Percentiles rank a stretch among this genome's conserved stretches.
phyloP scores from a whole-genome alignment of 257 asterid species.

The Cordia subcordata region DNA sequence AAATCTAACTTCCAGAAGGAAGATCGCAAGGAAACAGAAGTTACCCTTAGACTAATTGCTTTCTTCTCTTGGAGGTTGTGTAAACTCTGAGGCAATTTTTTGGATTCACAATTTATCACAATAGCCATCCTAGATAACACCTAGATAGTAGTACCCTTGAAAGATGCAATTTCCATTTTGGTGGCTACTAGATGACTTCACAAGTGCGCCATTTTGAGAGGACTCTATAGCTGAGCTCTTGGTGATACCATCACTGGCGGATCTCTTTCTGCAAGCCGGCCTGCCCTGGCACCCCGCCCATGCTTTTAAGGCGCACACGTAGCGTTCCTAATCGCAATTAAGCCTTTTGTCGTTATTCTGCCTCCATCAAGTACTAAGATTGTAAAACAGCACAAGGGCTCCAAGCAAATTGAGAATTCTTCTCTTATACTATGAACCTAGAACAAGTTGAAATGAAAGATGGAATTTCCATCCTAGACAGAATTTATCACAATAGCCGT shows the following conservation, averaged over 20 bases:
- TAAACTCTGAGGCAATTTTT: background rate
- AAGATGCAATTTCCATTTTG: slow-evolving; percentile 59
- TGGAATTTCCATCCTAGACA: no score
- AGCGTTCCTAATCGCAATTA: no score
- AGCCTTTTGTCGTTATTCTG: no score
- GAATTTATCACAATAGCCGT: no score
- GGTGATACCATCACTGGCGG: slow-evolving; percentile 45
- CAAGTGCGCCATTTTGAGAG: slow-evolving; percentile 30
- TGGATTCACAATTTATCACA: background rate
- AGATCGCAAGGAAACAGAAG: background rate
- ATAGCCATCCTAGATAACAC: background rate
- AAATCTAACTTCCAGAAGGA: background rate
- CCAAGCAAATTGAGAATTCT: no score
- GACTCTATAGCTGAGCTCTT: slow-evolving; percentile 33
- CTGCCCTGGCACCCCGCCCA: no score
- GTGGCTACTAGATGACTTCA: slow-evolving; percentile 35
- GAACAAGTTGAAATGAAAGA: no score
- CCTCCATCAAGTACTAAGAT: no score
- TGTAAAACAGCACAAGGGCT: no score
- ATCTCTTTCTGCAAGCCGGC: no score
- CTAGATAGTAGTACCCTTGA: slow-evolving; percentile 52
- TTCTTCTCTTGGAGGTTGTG: background rate
- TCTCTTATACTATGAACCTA: no score
- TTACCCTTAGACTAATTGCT: background rate
- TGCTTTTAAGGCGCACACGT: no score